phyloP scores from a whole-genome alignment of 176 grass and related monocot species.

The Coix lacrymajobi region DNA sequence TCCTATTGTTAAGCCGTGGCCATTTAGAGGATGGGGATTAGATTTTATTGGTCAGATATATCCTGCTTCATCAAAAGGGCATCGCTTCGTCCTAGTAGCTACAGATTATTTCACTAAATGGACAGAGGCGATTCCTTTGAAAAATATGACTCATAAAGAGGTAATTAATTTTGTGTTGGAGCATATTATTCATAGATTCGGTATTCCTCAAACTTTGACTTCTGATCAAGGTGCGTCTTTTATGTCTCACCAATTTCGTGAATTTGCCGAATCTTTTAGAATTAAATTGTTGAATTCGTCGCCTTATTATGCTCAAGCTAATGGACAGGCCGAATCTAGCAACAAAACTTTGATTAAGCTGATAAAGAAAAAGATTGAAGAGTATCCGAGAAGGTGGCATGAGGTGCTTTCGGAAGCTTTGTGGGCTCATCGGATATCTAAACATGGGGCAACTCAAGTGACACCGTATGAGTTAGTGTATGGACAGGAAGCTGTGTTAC shows the following conservation, averaged over 20 bases:
- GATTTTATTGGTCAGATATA: no score
- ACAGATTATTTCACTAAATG: no score
- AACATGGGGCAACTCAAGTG: neutral
- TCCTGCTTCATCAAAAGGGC: neutral
- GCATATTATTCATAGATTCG: no score
- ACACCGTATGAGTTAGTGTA: no score
- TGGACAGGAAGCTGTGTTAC: no score
- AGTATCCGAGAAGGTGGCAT: constrained; percentile 8
- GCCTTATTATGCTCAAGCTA: neutral
- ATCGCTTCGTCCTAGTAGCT: no score
- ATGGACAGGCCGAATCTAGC: no score
- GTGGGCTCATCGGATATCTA: constrained; percentile 24
- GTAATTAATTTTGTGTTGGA: no score
- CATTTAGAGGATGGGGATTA: neutral
- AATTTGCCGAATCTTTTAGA: neutral
- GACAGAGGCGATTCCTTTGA: no score
- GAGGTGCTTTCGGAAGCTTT: constrained; percentile 13
- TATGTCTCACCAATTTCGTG: constrained; percentile 11
- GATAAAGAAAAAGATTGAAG: neutral
- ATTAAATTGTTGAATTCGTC: constrained; percentile 1
- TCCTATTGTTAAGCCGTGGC: neutral
- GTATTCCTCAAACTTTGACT: neutral
- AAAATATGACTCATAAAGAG: no score
- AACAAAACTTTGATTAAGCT: neutral
- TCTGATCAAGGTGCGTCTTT: constrained; percentile 1